Evolutionary conservation across 2,329 filamentous ascomycete species (phyloP).

Genomic region (Purpureocillium takamizusanense): DNA sequence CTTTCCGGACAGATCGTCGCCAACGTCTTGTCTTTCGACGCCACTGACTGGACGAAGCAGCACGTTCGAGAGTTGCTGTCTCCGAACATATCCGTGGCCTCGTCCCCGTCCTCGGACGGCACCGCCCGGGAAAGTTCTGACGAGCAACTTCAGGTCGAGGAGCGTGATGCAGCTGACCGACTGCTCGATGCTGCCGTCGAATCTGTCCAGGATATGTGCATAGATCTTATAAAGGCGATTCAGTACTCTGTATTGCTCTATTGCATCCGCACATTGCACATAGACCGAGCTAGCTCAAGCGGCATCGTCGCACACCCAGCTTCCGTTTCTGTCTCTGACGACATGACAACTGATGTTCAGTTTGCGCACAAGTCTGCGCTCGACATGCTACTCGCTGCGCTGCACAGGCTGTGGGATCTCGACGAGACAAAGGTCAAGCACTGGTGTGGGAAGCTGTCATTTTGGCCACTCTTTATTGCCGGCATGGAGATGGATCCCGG

Average conservation of each 20-base stretch:
- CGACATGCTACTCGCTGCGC: not conserved
- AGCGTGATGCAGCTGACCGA: too few relatives aligned
- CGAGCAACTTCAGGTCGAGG: too few relatives aligned
- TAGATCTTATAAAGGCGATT: conserved; percentile 3
- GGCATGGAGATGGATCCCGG: conserved; percentile 1
- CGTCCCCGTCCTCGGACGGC: too few relatives aligned
- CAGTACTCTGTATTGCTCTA: conserved; percentile 4
- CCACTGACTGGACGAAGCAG: not conserved
- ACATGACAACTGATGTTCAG: too few relatives aligned
- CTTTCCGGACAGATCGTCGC: not conserved
- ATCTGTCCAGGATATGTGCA: not conserved
- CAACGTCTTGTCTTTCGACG: not conserved
- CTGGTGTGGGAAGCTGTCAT: conserved; percentile 6
- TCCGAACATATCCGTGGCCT: too few relatives aligned
- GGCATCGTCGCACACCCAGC: too few relatives aligned
- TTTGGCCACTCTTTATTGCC: conserved; percentile 5
- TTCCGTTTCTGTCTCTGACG: too few relatives aligned
- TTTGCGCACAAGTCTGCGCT: not conserved
- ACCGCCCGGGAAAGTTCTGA: too few relatives aligned
- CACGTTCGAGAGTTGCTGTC: not conserved
- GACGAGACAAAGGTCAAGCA: not conserved
- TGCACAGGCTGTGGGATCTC: conserved; percentile 2
- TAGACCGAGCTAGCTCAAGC: conserved; percentile 1
- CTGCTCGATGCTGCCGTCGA: not conserved
- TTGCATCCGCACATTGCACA: conserved; percentile 5